These are phyloP conservation scores for Cinnamomum chago DNA, from an alignment of 164 flowering plant species.

Conservation along the genomic window DNA sequence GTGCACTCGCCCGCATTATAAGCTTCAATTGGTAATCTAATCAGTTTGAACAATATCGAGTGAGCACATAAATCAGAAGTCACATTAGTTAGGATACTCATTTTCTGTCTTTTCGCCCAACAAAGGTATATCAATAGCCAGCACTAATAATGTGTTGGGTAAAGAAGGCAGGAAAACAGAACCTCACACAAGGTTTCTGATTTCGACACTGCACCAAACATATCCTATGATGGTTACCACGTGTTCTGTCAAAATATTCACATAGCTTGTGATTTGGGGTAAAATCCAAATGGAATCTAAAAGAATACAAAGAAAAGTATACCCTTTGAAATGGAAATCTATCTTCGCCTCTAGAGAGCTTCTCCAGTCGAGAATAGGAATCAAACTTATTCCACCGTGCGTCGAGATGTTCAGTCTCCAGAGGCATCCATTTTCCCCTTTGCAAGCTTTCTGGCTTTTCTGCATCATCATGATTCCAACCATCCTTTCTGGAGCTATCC, in stretches of 20 bases:
- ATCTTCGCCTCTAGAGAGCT: constrained; percentile 9
- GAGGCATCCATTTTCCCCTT: constrained; percentile 8
- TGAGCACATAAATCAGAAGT: not conserved
- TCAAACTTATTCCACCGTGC: constrained; percentile 1
- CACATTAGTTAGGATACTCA: not conserved
- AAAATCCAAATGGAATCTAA: not conserved
- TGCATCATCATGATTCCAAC: constrained; percentile 40
- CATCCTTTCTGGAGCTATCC: constrained; percentile 39
- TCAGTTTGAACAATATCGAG: not conserved
- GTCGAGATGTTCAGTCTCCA: constrained; percentile 10
- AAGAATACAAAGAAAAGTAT: not conserved
- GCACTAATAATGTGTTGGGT: not conserved
- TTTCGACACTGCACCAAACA: not conserved
- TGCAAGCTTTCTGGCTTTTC: constrained; percentile 43
- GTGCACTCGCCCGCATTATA: not conserved
- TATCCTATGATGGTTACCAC: not conserved
- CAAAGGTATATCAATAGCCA: not conserved
- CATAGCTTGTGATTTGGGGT: not conserved
- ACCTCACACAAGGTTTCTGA: not conserved
- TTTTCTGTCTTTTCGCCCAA: not conserved
- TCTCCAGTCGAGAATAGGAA: constrained; percentile 9
- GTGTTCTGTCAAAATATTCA: not conserved
- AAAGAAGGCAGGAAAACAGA: not conserved
- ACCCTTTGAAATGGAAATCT: constrained; percentile 6
- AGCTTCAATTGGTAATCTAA: not conserved